These are phyloP conservation scores for Triticum monococcum DNA, from an alignment of 176 grass and related monocot species.

Conservation along the genomic window DNA sequence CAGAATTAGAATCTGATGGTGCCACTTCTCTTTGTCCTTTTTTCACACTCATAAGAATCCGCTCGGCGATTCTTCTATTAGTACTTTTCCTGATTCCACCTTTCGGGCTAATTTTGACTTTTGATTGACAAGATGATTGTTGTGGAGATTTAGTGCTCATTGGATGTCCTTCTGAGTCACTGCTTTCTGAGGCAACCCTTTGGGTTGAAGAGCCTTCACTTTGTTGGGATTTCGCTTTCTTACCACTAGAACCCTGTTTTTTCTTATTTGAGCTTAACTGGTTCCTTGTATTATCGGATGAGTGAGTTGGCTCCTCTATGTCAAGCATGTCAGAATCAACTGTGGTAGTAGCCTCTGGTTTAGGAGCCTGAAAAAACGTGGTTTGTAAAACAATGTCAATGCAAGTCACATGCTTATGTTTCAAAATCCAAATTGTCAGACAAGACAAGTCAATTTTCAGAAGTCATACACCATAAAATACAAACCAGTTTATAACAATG, in stretches of 20 bases:
- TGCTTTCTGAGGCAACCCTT: constrained; percentile 82
- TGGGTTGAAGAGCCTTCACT: constrained; percentile 77
- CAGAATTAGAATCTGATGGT: constrained; percentile 57
- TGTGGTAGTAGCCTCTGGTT: constrained; percentile 43
- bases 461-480: constrained; percentile 24
- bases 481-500: constrained; percentile 83
- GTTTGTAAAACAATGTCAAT: constrained; percentile 19
- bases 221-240: constrained; percentile 77
- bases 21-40: constrained; percentile 70
- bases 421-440: constrained; percentile 17
- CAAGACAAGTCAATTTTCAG: not conserved
- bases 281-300: constrained; percentile 36
- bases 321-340: constrained; percentile 43
- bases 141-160: constrained; percentile 49
- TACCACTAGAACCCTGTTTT: constrained; percentile 60
- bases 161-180: constrained; percentile 67
- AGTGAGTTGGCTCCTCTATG: constrained; percentile 52
- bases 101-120: constrained; percentile 58
- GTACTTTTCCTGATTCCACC: constrained; percentile 61
- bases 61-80: constrained; percentile 77
- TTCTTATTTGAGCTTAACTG: constrained; percentile 53
- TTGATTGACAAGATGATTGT: constrained; percentile 40
- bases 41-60: constrained; percentile 73
- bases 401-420: not conserved
- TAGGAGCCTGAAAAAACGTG: constrained; percentile 41